Base-by-base conservation (phyloP, 208 protist genomes). In the Acanthamoeba lenticulata region DNA sequence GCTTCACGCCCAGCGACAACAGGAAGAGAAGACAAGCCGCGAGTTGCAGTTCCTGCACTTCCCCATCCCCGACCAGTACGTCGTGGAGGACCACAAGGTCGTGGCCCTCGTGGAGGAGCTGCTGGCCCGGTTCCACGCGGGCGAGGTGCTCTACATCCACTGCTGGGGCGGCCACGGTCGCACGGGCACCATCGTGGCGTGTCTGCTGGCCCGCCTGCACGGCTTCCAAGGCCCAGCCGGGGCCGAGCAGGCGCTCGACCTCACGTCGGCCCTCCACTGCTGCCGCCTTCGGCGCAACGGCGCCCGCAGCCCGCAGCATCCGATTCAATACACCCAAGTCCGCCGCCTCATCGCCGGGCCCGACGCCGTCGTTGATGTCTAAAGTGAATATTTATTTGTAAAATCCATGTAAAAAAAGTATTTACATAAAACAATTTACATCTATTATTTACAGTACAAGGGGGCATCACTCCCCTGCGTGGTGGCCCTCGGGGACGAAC, bases 71-170 rank as follows among this genome's bases (percentile, higher is more conserved):
- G 79, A 88, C 79, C 27, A 40, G 45, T 34, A 49, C 47, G n/a
- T 88, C n/a, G 79, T 49, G 40, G 79, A 88, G 79, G 79, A 88
- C 45, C 42, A 88, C 42, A 60, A 88, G n/a, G 79, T 88, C 27
- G 3, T 88, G 45, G 45, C 40, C 15, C 47, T 88, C 17, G 79
- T 88, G n/a, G 79, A 88, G 24, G 67, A 77, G 67, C 67, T 77
- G 29, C 36, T 77, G 36, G 67, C 34, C 15, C 67, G 67, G 38
- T 77, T 77, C 67, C 67, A 77, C 36, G 67, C 67, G 38, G 67
- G 67, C 4, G 67, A 77, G 21, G 67, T 77, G 15, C 36, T 77
- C 32, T 77, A 77, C 67, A 77, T 77, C 32, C 67, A 77, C 67
- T 77, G 67, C 38, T 77, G 67, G 67, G 67, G 67, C 67, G 67